phyloP scores from a whole-genome alignment of 2,329 filamentous ascomycete genomes.

The Septoria petroselini region DNA sequence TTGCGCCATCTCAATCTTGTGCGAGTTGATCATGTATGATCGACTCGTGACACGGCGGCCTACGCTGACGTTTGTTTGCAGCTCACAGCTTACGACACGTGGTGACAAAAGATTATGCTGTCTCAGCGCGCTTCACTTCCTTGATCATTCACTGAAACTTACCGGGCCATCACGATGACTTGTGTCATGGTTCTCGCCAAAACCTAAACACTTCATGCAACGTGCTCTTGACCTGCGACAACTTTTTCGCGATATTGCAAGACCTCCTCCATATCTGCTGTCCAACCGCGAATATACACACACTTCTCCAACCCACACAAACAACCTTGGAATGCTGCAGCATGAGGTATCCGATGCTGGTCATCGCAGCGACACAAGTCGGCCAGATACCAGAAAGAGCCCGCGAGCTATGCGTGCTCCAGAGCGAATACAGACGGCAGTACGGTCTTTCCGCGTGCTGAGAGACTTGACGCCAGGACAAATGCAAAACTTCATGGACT shows the following conservation, averaged over 20 bases:
- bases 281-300: not conserved
- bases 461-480: conserved; percentile 29
- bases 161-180: not conserved
- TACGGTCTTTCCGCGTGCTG: conserved; percentile 30
- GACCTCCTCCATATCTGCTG: not conserved
- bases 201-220: conserved; percentile 2
- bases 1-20: too few species aligned
- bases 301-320: not conserved
- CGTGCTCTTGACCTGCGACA: not conserved
- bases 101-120: conserved; percentile 2
- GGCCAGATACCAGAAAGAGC: not conserved
- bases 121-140: conserved; percentile 2
- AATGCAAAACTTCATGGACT: conserved; percentile 33
- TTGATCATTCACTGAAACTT: conserved; percentile 5
- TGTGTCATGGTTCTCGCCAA: conserved; percentile 1
- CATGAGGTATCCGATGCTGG: conserved; percentile 4
- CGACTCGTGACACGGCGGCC: not conserved
- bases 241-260: too few species aligned
- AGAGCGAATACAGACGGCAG: conserved; percentile 29
- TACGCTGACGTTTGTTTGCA: conserved; percentile 9
- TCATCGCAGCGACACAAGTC: conserved; percentile 2
- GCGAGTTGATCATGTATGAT: too few species aligned
- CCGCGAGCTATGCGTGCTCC: conserved; percentile 15
- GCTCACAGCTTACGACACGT: conserved; percentile 9
- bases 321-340: not conserved